phyloP scores from a whole-genome alignment of 805 yeast genomes.

The Candida wancherniae region DNA sequence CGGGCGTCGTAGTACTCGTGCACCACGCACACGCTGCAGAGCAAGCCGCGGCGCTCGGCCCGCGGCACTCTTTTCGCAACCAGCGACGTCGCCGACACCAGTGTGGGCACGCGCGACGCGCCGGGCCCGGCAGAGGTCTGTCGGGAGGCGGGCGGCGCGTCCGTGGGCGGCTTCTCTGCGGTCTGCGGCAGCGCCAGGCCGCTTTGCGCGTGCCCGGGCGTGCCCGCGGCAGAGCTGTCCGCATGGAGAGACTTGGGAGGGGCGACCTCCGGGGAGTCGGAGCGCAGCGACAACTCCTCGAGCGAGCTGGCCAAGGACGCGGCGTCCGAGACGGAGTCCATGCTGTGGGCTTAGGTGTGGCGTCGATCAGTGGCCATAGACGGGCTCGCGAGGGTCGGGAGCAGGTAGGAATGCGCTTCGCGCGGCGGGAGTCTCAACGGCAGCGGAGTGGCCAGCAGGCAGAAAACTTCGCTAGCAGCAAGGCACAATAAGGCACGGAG shows the following conservation, averaged over 20 bases:
- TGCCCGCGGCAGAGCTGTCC: too few relatives aligned
- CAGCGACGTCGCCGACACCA: neutral
- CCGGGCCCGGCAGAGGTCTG: neutral
- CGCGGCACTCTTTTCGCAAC: constrained; percentile 9
- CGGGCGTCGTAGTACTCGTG: constrained; percentile 77
- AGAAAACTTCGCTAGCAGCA: too few relatives aligned
- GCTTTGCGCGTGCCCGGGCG: too few relatives aligned
- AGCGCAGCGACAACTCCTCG: constrained; percentile 7
- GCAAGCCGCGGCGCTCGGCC: constrained; percentile 52
- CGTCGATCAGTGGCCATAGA: neutral
- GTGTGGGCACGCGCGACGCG: neutral
- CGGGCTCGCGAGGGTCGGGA: neutral
- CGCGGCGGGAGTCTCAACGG: too few relatives aligned
- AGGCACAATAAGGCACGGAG: too few relatives aligned
- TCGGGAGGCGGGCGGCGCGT: neutral
- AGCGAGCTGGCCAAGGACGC: constrained; percentile 11
- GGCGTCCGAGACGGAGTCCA: constrained; percentile 4
- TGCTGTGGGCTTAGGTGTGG: too few relatives aligned
- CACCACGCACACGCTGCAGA: constrained; percentile 45
- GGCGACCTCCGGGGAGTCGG: constrained; percentile 1
- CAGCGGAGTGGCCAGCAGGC: too few relatives aligned
- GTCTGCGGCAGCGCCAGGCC: neutral
- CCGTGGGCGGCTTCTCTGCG: neutral
- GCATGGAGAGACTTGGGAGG: constrained; percentile 3
- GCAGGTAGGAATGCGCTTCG: neutral